Evolutionary conservation across 129 eudicot genomes (phyloP), one percentile per base, ranked within the genome.

Genomic region (Ambrosia trifida): DNA sequence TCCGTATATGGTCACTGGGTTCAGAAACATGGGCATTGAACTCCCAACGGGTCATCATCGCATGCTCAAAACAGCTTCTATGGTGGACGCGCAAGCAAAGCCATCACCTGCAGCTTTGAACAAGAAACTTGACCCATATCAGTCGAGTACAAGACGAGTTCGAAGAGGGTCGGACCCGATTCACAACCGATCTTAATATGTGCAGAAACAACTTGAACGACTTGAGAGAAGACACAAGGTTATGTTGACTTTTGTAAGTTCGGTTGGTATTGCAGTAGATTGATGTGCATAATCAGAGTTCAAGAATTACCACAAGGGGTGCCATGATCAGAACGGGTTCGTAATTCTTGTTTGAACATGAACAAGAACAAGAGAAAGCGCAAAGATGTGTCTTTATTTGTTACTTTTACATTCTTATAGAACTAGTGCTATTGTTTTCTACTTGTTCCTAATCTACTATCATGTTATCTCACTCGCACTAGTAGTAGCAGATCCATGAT

Each of bases 141-240:
- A 67, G 50, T 81, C 95, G 11, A 87, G 95, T 68, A 80, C 87
- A 76, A 70, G 98, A 84, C 67, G 82, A 61, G 92, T 89, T 76
- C 83, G 90, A 46, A 80, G 69, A 81, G 98, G 98, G 41, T 84
- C 96, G 30, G 95, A 93, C 74, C 98, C 98, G n/a, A 93, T 93
- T 76, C 98, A 93, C 80, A 93, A 93, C 85, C 77, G 85, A 65
- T 78, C 87, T 71, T 93, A 70, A 80, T 49, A 70, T 56, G 54
- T 30, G 50, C 46, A 53, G 69, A 81, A 59, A 54, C 41, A 73
- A 66, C 73, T 71, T 65, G 57, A 38, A 35, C 54, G 68, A 49
- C 64, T 63, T 47, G 36, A 61, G 76, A 54, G 57, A 64, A 73
- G 60, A 28, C 69, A 46, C 54, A 78, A 68, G 83, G 68, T 59